Evolutionary conservation across 2,329 filamentous ascomycete genomes (phyloP), one percentile per base, ranked within the genome.

Genomic region (Xylariaceae sp.): DNA sequence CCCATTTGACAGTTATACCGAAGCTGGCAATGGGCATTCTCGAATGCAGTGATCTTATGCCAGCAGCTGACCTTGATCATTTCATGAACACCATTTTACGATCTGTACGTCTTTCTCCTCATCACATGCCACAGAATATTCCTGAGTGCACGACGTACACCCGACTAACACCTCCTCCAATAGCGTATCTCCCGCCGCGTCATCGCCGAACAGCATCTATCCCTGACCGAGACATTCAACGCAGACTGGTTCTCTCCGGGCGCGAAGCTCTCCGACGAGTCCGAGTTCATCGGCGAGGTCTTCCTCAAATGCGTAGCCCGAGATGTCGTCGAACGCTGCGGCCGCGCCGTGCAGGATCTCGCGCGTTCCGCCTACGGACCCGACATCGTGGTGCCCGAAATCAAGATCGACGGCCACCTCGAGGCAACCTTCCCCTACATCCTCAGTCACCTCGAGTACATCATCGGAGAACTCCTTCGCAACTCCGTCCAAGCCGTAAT

Each of bases 361-460:
- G 87, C 90, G 59, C 83, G 83, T 62, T 83, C 87, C 58, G 88
- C 88, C 54, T 92, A 95, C 68, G 89, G 89, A 0, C 80, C 86
- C 1, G 80, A 87, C 57, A 82, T 86, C 1, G 77, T 81, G 54
- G 82, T 99, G 1, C 94, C 94, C 4, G 85, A 92, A 64, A 89
- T 99, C 74, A 84, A 82, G 51, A 81, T 99, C 59, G 83, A 88
- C 63, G 94, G 95, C 18, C 92, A 99, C 71, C 80, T 94, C 2
- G 86, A 90, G 35, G 92, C 92, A 3, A 96, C 87, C 37, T 99
- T 99, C 71, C 94, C 95, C 1, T 99, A 97, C 70, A 97, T 99
- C 64, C 83, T 96, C 55, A 94, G 88, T 70, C 94, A 97, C 72
- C 83, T 99, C 55, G 93, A 99, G 75, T 99, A 99, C 75, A 97